phyloP scores from a whole-genome alignment of 371 early-diverging fungal genomes.

The Choanephora cucurbitarum region DNA sequence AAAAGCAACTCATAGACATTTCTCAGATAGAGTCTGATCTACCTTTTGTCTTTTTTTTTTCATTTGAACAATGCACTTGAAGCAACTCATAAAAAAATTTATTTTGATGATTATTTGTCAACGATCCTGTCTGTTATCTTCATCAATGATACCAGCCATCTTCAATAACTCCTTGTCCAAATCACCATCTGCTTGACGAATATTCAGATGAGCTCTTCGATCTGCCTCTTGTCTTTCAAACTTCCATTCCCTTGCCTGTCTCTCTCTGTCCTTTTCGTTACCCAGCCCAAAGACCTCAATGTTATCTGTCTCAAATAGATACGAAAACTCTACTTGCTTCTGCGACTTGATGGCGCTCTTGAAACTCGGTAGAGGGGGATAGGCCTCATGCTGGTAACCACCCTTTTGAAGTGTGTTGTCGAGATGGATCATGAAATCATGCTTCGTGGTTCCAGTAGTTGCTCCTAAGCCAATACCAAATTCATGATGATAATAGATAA shows the following conservation, averaged over 20 bases:
- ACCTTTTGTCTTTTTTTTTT: too few species aligned
- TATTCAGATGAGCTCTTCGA: slow-evolving; percentile 45
- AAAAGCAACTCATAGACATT: too few species aligned
- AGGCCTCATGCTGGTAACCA: slow-evolving; percentile 43
- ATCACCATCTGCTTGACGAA: slow-evolving; percentile 45
- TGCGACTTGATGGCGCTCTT: slow-evolving; percentile 14
- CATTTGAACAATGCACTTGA: too few species aligned
- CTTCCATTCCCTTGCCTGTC: slow-evolving; percentile 55
- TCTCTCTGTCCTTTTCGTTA: slow-evolving; percentile 35
- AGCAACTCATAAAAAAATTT: too few species aligned
- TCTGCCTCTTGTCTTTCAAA: slow-evolving; percentile 62
- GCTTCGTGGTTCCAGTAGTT: slow-evolving; percentile 6
- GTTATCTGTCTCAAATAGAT: slow-evolving; percentile 51
- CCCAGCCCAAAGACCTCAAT: slow-evolving; percentile 68
- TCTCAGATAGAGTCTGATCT: neutral
- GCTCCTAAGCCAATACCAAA: slow-evolving; percentile 67
- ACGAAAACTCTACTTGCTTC: slow-evolving; percentile 12
- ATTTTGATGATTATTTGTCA: slow-evolving; percentile 5
- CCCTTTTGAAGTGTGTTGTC: slow-evolving; percentile 56
- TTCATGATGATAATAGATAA: slow-evolving; percentile 53
- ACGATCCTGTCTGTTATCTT: slow-evolving; percentile 31
- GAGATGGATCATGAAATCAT: slow-evolving; percentile 29
- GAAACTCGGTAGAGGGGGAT: slow-evolving; percentile 38
- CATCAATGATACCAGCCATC: slow-evolving; percentile 54
- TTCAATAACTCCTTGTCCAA: slow-evolving; percentile 49